phyloP scores from a whole-genome alignment of 2,329 filamentous ascomycete genomes.

The Cladorrhinum sp. region DNA sequence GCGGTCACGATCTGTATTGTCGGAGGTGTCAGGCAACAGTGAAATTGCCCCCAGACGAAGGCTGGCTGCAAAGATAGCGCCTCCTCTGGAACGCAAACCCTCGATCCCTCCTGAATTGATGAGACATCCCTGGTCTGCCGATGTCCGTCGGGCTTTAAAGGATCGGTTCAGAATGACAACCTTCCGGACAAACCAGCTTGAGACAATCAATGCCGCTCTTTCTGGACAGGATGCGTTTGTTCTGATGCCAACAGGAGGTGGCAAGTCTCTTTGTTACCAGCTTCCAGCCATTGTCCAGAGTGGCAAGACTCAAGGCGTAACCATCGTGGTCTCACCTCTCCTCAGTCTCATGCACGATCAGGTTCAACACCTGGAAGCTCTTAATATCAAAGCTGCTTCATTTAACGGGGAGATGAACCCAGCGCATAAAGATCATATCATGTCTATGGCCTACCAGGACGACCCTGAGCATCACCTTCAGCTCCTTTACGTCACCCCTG shows the following conservation, averaged over 20 bases:
- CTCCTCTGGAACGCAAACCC: slow-evolving; percentile 31
- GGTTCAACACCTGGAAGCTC: slow-evolving; percentile 72
- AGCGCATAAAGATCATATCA: slow-evolving; percentile 63
- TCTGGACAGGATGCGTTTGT: slow-evolving; percentile 87
- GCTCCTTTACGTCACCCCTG: slow-evolving; percentile 90
- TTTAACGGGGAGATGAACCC: slow-evolving; percentile 73
- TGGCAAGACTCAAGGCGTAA: slow-evolving; percentile 81
- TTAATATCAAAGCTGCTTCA: slow-evolving; percentile 75
- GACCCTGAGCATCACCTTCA: slow-evolving; percentile 76
- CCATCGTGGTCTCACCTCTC: slow-evolving; percentile 90
- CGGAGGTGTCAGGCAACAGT: slow-evolving; percentile 47
- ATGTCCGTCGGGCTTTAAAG: slow-evolving; percentile 77
- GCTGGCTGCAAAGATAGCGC: slow-evolving; percentile 30
- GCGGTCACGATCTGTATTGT: slow-evolving; percentile 39
- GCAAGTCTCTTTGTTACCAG: slow-evolving; percentile 96
- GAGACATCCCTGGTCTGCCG: slow-evolving; percentile 76
- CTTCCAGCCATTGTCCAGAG: slow-evolving; percentile 79
- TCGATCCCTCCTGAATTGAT: slow-evolving; percentile 53
- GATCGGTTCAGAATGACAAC: slow-evolving; percentile 80
- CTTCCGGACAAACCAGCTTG: slow-evolving; percentile 87
- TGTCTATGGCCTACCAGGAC: slow-evolving; percentile 58
- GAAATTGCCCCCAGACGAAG: slow-evolving; percentile 11
- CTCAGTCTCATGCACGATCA: slow-evolving; percentile 98
- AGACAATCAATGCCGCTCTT: slow-evolving; percentile 93
- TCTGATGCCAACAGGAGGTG: slow-evolving; percentile 95